Base-by-base conservation (phyloP, 805 yeast species). In the Starmerella bombicola region DNA sequence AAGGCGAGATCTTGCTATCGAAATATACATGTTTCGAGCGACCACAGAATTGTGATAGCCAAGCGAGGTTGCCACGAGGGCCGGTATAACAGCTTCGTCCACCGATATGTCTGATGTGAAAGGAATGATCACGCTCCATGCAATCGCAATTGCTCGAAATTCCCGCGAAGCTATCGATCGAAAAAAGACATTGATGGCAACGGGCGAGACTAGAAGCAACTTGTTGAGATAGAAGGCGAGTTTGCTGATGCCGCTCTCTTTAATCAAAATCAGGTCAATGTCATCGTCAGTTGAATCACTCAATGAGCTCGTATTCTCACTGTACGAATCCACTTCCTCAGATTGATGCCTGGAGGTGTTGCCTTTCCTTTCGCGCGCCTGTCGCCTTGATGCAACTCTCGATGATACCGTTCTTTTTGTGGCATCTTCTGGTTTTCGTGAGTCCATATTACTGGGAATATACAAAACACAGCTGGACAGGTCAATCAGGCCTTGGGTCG, bases 41-140 rank as follows among this genome's bases (percentile, higher is more conserved):
- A 47, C 50, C 2, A 46, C 40, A 10, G 41, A 15, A 19, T 47
- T 47, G 19, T 34, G 43, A 32, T 23, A 42, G 4, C 51, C 47
- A 19, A 47, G 28, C 8, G 45, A 30, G 15, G 45, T 38, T 6
- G 49, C 40, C 6, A 47, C 45, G 1, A 47, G 43, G 5, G 51
- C 51, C 7, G 51, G 51, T 15, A 42, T 18, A 1, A 46, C 44
- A 10, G 41, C 51, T 24, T 47, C 51, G 26, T 47, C 51, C 30
- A 47, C 33, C 6, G 45, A 36, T 9, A 47, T 43, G 31, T 46
- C 50, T 5, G 51, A 40, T 3, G 50, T 42, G 25, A 47, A 29
- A 3, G 45, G 43, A 15, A 47, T 29, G 13, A 46, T 47, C 5
- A 47, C 22, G 17, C 37, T 38, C 51, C 51, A 47, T 9, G 51